Base-by-base conservation (phyloP, 768 basidiomycete species). In the Rubroboletus pulcherrimus region DNA sequence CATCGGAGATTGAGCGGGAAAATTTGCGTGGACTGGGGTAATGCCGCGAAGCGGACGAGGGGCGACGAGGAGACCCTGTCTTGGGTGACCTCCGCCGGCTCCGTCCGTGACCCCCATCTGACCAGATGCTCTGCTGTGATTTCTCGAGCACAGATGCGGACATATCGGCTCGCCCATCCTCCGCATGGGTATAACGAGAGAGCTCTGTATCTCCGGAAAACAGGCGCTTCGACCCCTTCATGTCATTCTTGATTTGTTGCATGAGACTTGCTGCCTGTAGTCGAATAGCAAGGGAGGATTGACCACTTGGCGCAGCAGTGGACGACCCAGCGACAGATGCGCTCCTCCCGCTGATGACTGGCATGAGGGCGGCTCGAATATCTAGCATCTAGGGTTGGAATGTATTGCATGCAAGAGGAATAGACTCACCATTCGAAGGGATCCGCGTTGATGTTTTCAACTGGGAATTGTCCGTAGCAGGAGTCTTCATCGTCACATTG, bases 211-310 rank as follows among this genome's bases (percentile, higher is more conserved):
- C 86, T 6, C 77, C 78, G 2, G 87, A 87, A 65, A 88, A 87
- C 2, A 89, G 63, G 12, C 87, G 84, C 68, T 90, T 90, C 49
- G 81, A 80, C 5, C 84, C 81, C 49, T 60, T 65, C 79, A 91
- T 83, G 62, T 91, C 89, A 54, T 77, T 80, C 71, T 87, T 87
- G 60, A 94, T 92, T 60, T 91, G 89, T 26, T 87, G 87, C 89
- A 95, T 93, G 44, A 95, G 71, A 26, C 78, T 83, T 9, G 83
- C 88, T 12, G 90, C 93, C 61, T 91, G 85, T 61, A 83, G 77
- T 40, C 91, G 82, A 67, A 90, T 90, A 9, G 79, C 81, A 21
- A 84, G 75, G 8, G 89, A 86, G 0, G 87, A 85, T 55, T 82
- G 81, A 3, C 75, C 63, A 19, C 72, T 73, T 11, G 68, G 68